phyloP scores from a whole-genome alignment of 495 filamentous ascomycete genomes.

The Tuber aestivum region DNA sequence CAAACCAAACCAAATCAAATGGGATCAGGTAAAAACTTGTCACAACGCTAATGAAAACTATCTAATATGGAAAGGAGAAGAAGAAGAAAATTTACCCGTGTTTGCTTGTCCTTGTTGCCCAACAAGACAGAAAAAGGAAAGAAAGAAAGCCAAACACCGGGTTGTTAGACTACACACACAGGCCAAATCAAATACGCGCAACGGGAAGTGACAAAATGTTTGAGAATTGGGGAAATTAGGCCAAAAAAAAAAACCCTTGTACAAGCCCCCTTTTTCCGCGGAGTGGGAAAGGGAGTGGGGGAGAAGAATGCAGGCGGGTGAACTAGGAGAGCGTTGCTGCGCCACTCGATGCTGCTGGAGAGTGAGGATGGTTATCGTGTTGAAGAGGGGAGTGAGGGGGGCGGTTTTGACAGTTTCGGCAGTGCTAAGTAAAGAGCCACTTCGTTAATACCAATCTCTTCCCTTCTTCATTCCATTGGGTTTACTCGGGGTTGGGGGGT shows the following conservation, averaged over 20 bases:
- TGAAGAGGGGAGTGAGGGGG: background rate
- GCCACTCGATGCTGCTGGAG: background rate
- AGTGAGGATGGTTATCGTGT: background rate
- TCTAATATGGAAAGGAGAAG: background rate
- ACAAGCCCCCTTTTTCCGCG: background rate
- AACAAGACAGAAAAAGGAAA: background rate
- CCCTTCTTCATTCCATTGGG: background rate
- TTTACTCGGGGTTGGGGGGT: conserved; percentile 1
- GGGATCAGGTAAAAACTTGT: background rate
- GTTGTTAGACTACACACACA: background rate
- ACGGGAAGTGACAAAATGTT: background rate
- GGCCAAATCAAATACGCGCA: background rate
- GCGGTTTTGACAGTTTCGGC: background rate
- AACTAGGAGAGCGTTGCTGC: background rate
- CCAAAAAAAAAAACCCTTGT: background rate
- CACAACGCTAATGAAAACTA: background rate
- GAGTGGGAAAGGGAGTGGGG: background rate
- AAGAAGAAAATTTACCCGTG: background rate
- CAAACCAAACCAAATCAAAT: background rate
- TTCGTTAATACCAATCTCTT: background rate
- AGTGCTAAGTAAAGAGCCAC: background rate
- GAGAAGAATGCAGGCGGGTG: background rate
- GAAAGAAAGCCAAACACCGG: background rate
- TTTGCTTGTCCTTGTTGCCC: too few relatives aligned
- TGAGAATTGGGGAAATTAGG: background rate